These are phyloP conservation scores for Stropharia rugosoannulata DNA, from an alignment of 768 basidiomycete species.

Conservation along the genomic window DNA sequence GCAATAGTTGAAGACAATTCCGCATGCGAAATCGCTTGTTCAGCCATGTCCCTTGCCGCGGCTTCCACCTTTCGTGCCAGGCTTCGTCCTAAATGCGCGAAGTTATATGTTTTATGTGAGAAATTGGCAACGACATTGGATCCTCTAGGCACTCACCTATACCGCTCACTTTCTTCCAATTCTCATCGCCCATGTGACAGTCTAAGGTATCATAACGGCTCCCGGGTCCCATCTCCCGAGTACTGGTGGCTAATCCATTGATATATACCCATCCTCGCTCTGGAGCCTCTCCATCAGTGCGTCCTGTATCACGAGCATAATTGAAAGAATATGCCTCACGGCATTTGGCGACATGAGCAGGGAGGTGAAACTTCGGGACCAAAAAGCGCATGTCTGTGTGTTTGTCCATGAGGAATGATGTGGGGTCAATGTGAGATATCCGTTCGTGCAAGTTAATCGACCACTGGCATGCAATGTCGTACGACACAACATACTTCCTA, in stretches of 20 bases:
- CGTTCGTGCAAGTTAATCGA: not conserved
- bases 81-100: not conserved
- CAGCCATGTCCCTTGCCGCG: not conserved
- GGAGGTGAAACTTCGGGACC: not conserved
- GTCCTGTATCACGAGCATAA: no score
- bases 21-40: not conserved
- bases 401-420: not conserved
- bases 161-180: conserved; percentile 18
- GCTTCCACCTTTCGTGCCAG: not conserved
- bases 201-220: conserved; percentile 24
- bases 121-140: no score
- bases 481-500: not conserved
- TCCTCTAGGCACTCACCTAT: conserved; percentile 11
- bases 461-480: no score
- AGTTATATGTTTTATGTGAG: not conserved
- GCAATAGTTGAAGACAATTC: not conserved
- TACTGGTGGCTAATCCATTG: no score
- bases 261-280: no score
- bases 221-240: no score
- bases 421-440: not conserved
- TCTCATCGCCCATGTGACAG: conserved; percentile 21
- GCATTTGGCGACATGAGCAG: not conserved
- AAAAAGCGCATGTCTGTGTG: not conserved
- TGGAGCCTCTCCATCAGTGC: no score
- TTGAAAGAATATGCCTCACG: not conserved